Percentiles rank a stretch among this genome's conserved stretches.
Conservation (phyloP, 2,329 filamentous ascomycete species). For the Coniochaeta hoffmannii region DNA sequence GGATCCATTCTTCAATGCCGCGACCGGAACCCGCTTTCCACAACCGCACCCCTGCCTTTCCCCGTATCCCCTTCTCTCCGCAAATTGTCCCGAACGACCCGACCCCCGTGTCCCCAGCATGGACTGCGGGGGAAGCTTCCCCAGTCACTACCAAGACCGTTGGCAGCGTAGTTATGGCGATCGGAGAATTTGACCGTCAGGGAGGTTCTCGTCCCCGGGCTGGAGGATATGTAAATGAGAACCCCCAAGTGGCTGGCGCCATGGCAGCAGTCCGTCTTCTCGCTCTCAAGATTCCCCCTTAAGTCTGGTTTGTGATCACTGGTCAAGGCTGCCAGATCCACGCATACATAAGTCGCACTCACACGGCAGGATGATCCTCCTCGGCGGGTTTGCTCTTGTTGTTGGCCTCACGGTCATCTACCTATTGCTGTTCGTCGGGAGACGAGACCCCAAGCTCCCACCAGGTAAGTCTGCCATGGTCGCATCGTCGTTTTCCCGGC, state of each 20-base stretch:
- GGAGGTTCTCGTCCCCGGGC: background rate
- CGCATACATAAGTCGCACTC: background rate
- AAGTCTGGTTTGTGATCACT: too few species aligned
- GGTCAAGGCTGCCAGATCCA: background rate
- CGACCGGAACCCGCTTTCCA: too few species aligned
- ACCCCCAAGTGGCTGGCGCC: too few species aligned
- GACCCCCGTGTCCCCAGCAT: background rate
- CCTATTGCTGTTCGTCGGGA: constrained; percentile 8
- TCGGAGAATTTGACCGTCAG: background rate
- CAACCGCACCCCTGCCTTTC: background rate
- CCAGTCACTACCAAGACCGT: background rate
- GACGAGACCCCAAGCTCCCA: constrained; percentile 2
- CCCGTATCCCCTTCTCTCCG: background rate
- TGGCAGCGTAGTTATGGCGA: too few species aligned
- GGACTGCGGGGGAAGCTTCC: background rate
- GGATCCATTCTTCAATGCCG: too few species aligned
- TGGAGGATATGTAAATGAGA: background rate
- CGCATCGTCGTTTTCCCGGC: too few species aligned
- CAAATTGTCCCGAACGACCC: too few species aligned
- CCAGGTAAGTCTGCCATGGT: constrained; percentile 1
- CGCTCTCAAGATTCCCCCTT: too few species aligned
- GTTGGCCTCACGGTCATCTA: constrained; percentile 6
- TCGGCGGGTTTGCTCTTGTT: constrained; percentile 5
- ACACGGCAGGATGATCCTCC: constrained; percentile 3
- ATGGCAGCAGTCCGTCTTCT: too few species aligned